Conservation (phyloP, 2,329 filamentous ascomycete genomes). For the Pseudogymnoascus sp. region DNA sequence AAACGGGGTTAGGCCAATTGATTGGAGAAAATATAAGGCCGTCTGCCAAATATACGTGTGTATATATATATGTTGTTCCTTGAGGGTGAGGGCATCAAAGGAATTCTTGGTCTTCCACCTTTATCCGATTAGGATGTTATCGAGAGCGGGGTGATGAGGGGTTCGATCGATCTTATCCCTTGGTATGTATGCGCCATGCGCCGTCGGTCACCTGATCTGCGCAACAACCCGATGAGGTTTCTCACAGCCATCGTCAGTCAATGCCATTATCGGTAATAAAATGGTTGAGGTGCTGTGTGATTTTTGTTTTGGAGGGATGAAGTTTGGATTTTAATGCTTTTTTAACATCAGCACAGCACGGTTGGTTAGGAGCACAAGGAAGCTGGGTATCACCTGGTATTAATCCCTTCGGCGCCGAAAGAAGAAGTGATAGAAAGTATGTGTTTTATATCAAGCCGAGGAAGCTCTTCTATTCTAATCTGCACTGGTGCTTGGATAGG, state of each 20-base stretch:
- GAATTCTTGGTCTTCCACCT: not conserved
- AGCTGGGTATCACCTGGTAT: not conserved
- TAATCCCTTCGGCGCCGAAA: not conserved
- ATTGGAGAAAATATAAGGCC: not conserved
- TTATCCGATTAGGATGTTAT: constrained; percentile 9
- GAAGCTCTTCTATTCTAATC: too few species aligned
- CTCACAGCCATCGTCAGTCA: not conserved
- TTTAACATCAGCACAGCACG: not conserved
- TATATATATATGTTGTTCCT: constrained; percentile 1
- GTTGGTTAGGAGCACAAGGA: not conserved
- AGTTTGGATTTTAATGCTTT: not conserved
- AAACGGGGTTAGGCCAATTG: not conserved
- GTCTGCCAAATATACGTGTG: not conserved
- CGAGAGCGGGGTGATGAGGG: constrained; percentile 6
- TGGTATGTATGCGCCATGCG: not conserved
- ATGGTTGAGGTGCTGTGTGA: not conserved
- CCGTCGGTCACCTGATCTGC: not conserved
- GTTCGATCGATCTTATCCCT: not conserved
- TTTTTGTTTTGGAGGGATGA: not conserved
- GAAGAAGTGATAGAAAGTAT: not conserved
- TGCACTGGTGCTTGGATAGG: not conserved
- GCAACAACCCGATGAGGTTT: not conserved
- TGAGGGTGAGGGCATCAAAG: not conserved
- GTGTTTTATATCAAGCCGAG: not conserved
- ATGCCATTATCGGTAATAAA: not conserved